A percentile compares a stretch with the other conserved stretches of the same genome.
Conservation (phyloP, 306 rosid genomes). For the Gynostemma pentaphyllum region DNA sequence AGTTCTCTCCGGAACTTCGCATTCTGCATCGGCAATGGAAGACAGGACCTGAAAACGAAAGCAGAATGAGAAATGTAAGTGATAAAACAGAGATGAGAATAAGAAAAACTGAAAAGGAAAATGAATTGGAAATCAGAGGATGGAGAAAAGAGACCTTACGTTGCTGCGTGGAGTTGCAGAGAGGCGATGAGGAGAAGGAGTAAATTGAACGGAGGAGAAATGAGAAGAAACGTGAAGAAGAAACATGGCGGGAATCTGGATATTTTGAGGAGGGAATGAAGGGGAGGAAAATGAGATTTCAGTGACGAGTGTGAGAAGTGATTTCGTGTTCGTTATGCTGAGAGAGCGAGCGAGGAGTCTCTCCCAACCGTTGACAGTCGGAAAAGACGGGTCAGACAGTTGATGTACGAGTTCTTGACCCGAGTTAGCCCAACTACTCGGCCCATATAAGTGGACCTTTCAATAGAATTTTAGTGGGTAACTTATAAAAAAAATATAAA, state of each 20-base stretch:
- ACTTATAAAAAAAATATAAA: no score
- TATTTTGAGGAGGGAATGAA: background rate
- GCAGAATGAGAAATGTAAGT: background rate
- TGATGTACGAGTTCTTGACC: no score
- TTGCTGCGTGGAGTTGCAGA: constrained; percentile 9
- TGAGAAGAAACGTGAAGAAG: constrained; percentile 26
- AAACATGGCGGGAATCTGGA: constrained; percentile 21
- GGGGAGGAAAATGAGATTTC: no score
- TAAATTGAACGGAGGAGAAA: constrained; percentile 29
- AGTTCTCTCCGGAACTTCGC: constrained; percentile 56
- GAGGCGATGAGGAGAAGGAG: constrained; percentile 9
- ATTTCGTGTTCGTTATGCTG: background rate
- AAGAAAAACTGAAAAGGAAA: background rate
- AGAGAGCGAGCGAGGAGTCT: no score
- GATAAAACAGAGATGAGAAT: background rate
- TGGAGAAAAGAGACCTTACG: constrained; percentile 35
- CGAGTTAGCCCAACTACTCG: background rate
- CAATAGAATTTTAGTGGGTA: no score
- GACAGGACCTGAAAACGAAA: constrained; percentile 29
- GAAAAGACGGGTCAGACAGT: no score
- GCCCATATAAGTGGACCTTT: no score
- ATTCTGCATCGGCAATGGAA: constrained; percentile 38
- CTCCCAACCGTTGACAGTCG: no score
- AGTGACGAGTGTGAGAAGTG: background rate
- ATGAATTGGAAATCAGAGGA: background rate